phyloP scores from a whole-genome alignment of 805 yeast genomes.

The Candida nitratophila region DNA sequence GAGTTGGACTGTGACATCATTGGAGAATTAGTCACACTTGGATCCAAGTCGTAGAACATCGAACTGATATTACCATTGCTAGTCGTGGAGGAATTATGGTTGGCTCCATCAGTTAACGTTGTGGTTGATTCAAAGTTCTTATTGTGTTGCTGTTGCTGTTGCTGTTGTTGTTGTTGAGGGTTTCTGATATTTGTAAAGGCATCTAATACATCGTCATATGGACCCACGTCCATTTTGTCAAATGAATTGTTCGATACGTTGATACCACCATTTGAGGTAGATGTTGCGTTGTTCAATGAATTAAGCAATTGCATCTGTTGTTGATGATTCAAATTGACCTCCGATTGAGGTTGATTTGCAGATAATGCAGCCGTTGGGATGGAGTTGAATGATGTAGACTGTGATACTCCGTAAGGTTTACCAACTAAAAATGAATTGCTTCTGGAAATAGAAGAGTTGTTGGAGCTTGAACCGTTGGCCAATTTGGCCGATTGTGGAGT shows the following conservation, averaged over 20 bases:
- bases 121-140: neutral
- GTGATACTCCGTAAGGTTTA: neutral
- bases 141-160: neutral
- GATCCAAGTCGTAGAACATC: slow-evolving; percentile 7
- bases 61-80: neutral
- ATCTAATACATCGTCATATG: slow-evolving; percentile 11
- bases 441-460: neutral
- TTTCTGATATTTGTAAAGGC: slow-evolving; percentile 8
- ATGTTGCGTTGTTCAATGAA: neutral
- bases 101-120: neutral
- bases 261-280: too few relatives aligned
- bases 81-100: too few relatives aligned
- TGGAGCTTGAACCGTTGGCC: neutral
- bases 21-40: slow-evolving; percentile 4
- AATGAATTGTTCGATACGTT: too few relatives aligned
- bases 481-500: neutral
- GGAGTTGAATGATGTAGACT: neutral
- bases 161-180: slow-evolving; percentile 1
- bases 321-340: neutral
- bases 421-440: neutral
- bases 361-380: neutral
- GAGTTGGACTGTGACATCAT: neutral
- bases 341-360: neutral
- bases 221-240: slow-evolving; percentile 4
- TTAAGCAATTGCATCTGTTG: neutral